These are phyloP conservation scores for Lasiodiplodia citricola DNA, from an alignment of 2,329 filamentous ascomycete species.

Conservation along the genomic window DNA sequence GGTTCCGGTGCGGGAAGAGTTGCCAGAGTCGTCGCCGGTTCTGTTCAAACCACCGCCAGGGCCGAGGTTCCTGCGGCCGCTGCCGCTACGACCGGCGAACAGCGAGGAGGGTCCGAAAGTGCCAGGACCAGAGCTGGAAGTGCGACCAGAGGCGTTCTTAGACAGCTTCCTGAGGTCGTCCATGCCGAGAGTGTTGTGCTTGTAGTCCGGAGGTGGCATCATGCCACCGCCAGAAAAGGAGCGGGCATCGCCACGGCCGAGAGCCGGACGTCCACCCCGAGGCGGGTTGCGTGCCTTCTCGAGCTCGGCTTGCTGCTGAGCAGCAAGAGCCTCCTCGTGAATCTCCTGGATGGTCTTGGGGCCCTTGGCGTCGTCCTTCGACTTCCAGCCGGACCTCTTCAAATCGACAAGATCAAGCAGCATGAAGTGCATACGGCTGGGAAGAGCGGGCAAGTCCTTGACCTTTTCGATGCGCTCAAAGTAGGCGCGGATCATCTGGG, in stretches of 20 bases:
- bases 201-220: constrained; percentile 71
- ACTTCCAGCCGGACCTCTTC: constrained; percentile 76
- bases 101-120: constrained; percentile 83
- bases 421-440: constrained; percentile 94
- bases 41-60: constrained; percentile 71
- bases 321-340: constrained; percentile 78
- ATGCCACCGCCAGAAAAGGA: constrained; percentile 77
- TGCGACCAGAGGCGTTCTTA: constrained; percentile 63
- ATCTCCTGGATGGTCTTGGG: constrained; percentile 97
- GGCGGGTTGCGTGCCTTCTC: constrained; percentile 63
- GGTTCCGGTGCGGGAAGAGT: constrained; percentile 88
- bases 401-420: constrained; percentile 92
- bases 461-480: constrained; percentile 86
- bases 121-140: constrained; percentile 60
- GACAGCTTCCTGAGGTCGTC: constrained; percentile 87
- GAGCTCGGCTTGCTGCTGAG: constrained; percentile 79
- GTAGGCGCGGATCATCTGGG: constrained; percentile 88
- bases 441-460: constrained; percentile 74
- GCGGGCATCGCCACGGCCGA: constrained; percentile 86
- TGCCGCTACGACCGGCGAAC: constrained; percentile 89
- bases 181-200: constrained; percentile 82
- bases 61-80: constrained; percentile 76
- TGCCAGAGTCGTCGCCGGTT: constrained; percentile 81
- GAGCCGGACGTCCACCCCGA: constrained; percentile 69
- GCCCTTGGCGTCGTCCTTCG: constrained; percentile 90